A percentile compares a stretch with the other conserved stretches of the same genome.
phyloP scores from a whole-genome alignment of 1,139 yeast species.

The Pichia sp. region DNA sequence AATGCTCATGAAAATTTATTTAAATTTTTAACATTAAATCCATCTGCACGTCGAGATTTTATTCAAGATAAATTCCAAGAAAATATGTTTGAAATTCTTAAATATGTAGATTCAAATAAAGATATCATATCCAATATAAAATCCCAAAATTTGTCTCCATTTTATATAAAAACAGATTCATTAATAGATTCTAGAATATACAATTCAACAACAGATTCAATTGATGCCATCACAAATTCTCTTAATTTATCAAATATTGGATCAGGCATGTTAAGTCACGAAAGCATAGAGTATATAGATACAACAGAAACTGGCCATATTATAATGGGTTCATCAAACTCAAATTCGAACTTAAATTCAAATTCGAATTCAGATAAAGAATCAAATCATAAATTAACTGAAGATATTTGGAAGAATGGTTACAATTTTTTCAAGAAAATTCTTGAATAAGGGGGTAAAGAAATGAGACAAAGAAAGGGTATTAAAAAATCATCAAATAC shows the following conservation, averaged over 20 bases:
- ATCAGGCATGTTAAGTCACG: too few species aligned
- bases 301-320: slow-evolving; percentile 25
- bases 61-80: slow-evolving; percentile 30
- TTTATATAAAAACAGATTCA: neutral
- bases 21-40: neutral
- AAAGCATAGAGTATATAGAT: slow-evolving; percentile 26
- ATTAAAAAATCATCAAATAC: too few species aligned
- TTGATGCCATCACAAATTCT: neutral
- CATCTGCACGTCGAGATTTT: neutral
- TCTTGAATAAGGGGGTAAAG: slow-evolving; percentile 9
- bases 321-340: slow-evolving; percentile 13
- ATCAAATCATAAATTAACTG: neutral
- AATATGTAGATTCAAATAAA: slow-evolving; percentile 48
- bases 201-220: neutral
- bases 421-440: slow-evolving; percentile 32
- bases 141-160: neutral
- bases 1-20: neutral
- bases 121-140: slow-evolving; percentile 2
- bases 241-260: too few species aligned
- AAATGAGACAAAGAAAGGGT: too few species aligned
- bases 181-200: slow-evolving; percentile 1
- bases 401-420: slow-evolving; percentile 17
- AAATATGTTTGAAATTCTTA: slow-evolving; percentile 37
- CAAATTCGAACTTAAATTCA: slow-evolving; percentile 2
- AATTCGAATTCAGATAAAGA: neutral